Evolutionary conservation across 306 rosid species (phyloP).

Genomic region (Fagus sylvatica): DNA sequence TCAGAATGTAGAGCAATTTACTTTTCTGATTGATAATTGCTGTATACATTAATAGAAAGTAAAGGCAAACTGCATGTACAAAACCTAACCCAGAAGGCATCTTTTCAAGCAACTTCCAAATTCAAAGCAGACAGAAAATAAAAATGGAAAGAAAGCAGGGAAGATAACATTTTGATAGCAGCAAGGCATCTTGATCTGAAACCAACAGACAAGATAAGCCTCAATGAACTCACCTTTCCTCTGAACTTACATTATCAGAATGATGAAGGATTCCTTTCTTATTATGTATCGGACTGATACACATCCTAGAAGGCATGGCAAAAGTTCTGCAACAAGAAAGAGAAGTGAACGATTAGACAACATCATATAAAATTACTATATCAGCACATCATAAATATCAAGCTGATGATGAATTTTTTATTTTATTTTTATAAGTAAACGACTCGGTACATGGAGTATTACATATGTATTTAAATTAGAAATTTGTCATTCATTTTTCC

Average conservation of each 20-base stretch:
- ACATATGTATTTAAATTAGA: no score
- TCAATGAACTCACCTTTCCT: slow-evolving; percentile 56
- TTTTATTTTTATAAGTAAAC: no score
- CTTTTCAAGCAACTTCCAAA: background rate
- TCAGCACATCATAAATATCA: background rate
- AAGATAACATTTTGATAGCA: background rate
- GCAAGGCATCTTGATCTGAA: background rate
- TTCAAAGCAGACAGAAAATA: slow-evolving; percentile 13
- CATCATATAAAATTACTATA: background rate
- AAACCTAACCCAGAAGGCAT: background rate
- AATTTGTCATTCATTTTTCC: no score
- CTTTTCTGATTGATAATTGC: background rate
- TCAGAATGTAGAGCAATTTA: slow-evolving; percentile 13
- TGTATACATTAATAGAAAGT: background rate
- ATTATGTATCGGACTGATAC: slow-evolving; percentile 89
- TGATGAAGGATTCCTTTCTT: slow-evolving; percentile 81
- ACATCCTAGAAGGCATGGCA: slow-evolving; percentile 95
- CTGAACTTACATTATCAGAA: slow-evolving; percentile 50
- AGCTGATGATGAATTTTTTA: background rate
- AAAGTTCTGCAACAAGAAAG: slow-evolving; percentile 66
- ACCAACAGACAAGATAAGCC: slow-evolving; percentile 12
- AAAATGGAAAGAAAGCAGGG: background rate
- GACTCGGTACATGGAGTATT: background rate
- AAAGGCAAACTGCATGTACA: background rate
- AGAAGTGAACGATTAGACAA: slow-evolving; percentile 8